Evolutionary conservation across 2,329 filamentous ascomycete species (phyloP).

Genomic region (Colletotrichum spaethianum): DNA sequence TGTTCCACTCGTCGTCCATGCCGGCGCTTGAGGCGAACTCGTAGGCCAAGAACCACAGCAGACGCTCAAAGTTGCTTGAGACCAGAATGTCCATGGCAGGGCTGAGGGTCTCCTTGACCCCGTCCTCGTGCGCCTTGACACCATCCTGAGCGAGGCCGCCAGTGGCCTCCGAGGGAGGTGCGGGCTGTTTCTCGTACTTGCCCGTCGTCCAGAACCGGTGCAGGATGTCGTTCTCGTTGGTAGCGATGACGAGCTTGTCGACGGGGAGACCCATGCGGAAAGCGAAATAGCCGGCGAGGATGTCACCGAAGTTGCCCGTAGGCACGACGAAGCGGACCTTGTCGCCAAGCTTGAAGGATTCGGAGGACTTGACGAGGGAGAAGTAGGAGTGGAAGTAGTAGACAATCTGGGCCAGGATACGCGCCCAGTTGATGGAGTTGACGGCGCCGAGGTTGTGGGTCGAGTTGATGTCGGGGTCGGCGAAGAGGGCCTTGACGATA

Average conservation of each 20-base stretch:
- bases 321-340: conserved; percentile 90
- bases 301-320: conserved; percentile 97
- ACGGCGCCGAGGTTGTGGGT: conserved; percentile 90
- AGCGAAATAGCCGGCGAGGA: conserved; percentile 94
- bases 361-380: conserved; percentile 74
- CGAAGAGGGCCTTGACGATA: conserved; percentile 94
- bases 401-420: conserved; percentile 95
- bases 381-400: conserved; percentile 99
- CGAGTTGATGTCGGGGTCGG: conserved; percentile 86
- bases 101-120: conserved; percentile 91
- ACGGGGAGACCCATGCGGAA: conserved; percentile 89
- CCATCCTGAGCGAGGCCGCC: conserved; percentile 77
- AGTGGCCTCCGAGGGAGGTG: conserved; percentile 69
- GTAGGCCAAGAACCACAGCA: conserved; percentile 93
- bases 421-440: conserved; percentile 96
- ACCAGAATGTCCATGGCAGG: conserved; percentile 99
- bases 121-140: conserved; percentile 75
- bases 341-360: conserved; percentile 73
- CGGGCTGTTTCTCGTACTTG: conserved; percentile 87
- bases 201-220: conserved; percentile 95
- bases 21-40: conserved; percentile 72
- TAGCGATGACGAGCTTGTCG: conserved; percentile 91
- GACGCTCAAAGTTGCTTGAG: conserved; percentile 94
- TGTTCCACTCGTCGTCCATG: conserved; percentile 76
- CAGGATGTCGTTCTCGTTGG: conserved; percentile 98